These are phyloP conservation scores for Plectosphaerella sp. DNA, from an alignment of 2,329 filamentous ascomycete species.

Conservation along the genomic window DNA sequence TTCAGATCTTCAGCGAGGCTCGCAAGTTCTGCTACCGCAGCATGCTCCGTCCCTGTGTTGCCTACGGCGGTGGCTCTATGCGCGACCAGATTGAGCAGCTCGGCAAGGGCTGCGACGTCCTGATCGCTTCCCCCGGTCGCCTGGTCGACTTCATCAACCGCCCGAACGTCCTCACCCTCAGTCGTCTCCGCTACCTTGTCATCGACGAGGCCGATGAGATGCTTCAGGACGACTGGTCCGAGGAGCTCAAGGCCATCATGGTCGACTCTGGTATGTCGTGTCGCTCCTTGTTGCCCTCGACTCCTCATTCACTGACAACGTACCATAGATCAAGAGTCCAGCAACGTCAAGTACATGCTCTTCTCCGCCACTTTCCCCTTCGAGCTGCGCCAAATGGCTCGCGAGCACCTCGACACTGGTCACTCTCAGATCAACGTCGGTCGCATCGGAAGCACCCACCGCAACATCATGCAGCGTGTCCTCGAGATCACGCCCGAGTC, in stretches of 20 bases:
- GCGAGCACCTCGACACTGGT: slow-evolving; percentile 67
- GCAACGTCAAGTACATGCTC: slow-evolving; percentile 66
- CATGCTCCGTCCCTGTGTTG: slow-evolving; percentile 86
- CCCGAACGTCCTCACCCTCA: slow-evolving; percentile 63
- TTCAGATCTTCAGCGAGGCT: slow-evolving; percentile 93
- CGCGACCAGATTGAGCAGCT: slow-evolving; percentile 68
- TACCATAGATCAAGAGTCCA: slow-evolving; percentile 66
- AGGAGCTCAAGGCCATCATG: slow-evolving; percentile 72
- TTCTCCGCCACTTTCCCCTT: slow-evolving; percentile 96
- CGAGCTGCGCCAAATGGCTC: slow-evolving; percentile 69
- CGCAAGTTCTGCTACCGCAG: slow-evolving; percentile 91
- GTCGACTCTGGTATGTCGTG: slow-evolving; percentile 66
- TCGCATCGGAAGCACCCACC: slow-evolving; percentile 76
- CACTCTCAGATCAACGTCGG: slow-evolving; percentile 82
- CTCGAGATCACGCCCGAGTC: slow-evolving; percentile 58
- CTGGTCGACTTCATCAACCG: slow-evolving; percentile 79
- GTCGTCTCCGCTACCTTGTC: slow-evolving; percentile 73
- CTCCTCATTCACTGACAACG: slow-evolving; percentile 16
- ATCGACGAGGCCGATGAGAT: slow-evolving; percentile 97
- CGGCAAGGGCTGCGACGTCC: slow-evolving; percentile 78
- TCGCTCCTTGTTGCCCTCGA: not conserved
- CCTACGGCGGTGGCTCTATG: slow-evolving; percentile 80
- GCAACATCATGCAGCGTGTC: slow-evolving; percentile 77
- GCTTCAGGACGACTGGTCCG: slow-evolving; percentile 73
- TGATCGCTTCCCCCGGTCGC: slow-evolving; percentile 85